These are phyloP conservation scores for Ormosia emarginata DNA, from an alignment of 306 rosid genomes.

Conservation along the genomic window DNA sequence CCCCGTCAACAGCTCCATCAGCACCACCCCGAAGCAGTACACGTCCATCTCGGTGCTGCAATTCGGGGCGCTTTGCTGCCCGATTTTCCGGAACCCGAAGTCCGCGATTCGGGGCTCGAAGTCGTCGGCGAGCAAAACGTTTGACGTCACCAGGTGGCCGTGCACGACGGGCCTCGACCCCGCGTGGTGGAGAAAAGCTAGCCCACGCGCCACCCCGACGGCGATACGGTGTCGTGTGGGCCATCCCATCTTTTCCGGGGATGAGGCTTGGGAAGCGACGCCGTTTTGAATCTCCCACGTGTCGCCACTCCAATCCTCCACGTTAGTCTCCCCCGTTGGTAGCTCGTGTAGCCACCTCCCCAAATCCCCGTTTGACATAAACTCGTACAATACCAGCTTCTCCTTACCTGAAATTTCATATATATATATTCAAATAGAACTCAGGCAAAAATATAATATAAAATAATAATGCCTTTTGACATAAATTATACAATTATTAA, in stretches of 20 bases:
- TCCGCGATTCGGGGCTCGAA: conserved; percentile 78
- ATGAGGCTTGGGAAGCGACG: conserved; percentile 22
- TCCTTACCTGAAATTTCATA: conserved; percentile 56
- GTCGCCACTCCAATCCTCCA: conserved; percentile 91
- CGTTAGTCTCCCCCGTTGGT: conserved; percentile 82
- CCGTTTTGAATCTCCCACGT: conserved; percentile 74
- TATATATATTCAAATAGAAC: background rate
- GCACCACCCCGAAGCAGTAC: conserved; percentile 90
- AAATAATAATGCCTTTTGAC: no score
- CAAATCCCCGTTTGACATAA: conserved; percentile 90
- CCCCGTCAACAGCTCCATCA: conserved; percentile 91
- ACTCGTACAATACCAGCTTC: conserved; percentile 80
- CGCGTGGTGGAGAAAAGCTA: conserved; percentile 93
- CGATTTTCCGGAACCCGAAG: conserved; percentile 57
- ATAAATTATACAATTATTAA: background rate
- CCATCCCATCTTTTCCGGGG: conserved; percentile 74
- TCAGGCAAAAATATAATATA: no score
- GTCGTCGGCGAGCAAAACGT: conserved; percentile 61
- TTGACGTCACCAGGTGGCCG: conserved; percentile 78
- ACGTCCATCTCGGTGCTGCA: conserved; percentile 65
- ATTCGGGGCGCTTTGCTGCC: conserved; percentile 1
- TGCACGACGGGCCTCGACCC: conserved; percentile 80
- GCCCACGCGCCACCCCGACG: conserved; percentile 85
- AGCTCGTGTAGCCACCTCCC: conserved; percentile 90
- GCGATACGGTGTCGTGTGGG: conserved; percentile 86